These are phyloP conservation scores for Tricholoma terreum DNA, from an alignment of 768 basidiomycete species.

Conservation along the genomic window DNA sequence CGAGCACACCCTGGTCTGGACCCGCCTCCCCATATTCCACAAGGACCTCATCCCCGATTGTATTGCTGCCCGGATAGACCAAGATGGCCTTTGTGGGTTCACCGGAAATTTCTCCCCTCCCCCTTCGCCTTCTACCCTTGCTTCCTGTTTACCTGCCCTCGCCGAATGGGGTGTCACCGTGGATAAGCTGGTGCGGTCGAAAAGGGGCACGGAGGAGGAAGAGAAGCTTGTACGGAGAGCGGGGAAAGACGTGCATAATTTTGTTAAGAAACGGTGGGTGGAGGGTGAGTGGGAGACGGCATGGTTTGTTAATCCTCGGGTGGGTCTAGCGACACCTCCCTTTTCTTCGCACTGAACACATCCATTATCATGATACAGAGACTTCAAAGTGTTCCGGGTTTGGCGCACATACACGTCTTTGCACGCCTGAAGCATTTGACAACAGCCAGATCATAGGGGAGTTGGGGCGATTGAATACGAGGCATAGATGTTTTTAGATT, in stretches of 20 bases:
- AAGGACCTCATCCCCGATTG: conserved; percentile 47
- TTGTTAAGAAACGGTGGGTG: conserved; percentile 63
- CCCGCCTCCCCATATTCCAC: conserved; percentile 68
- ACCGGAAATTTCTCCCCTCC: conserved; percentile 57
- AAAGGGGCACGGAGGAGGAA: conserved; percentile 50
- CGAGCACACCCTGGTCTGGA: conserved; percentile 79
- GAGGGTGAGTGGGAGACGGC: conserved; percentile 84
- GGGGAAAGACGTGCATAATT: conserved; percentile 57
- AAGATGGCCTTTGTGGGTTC: conserved; percentile 83
- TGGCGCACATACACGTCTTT: conserved; percentile 89
- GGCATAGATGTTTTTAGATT: not conserved
- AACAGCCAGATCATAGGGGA: not conserved
- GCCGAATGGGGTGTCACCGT: conserved; percentile 69
- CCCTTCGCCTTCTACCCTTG: conserved; percentile 58
- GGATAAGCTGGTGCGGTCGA: conserved; percentile 55
- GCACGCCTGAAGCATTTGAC: conserved; percentile 47
- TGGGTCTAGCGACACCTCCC: conserved; percentile 33
- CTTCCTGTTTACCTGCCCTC: conserved; percentile 56
- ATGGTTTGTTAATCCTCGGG: conserved; percentile 90
- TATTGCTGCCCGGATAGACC: conserved; percentile 55
- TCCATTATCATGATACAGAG: conserved; percentile 41
- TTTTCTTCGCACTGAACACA: not conserved
- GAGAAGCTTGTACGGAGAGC: conserved; percentile 47
- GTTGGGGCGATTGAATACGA: not conserved
- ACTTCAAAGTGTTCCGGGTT: conserved; percentile 75